Evolutionary conservation across 2,329 filamentous ascomycete species (phyloP).

Genomic region (Penicillium sp.): DNA sequence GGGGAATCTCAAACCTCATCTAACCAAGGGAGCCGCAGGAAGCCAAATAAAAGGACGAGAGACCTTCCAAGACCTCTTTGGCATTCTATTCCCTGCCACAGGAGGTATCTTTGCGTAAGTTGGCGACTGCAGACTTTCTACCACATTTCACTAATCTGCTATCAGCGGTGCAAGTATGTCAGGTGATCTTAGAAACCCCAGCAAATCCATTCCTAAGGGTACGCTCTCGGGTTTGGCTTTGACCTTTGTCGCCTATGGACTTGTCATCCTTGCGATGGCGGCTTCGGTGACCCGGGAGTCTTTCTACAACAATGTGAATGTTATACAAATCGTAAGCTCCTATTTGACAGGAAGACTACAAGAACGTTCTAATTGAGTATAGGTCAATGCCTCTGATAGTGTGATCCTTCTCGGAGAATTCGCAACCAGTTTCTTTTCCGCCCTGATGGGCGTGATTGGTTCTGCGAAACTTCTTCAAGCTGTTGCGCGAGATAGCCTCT

Average conservation of each 20-base stretch:
- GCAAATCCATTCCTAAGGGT: constrained; percentile 74
- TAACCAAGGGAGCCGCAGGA: constrained; percentile 55
- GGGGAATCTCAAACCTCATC: constrained; percentile 62
- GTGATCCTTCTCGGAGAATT: constrained; percentile 74
- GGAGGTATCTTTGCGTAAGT: constrained; percentile 51
- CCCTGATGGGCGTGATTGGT: constrained; percentile 77
- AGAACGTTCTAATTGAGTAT: constrained; percentile 7
- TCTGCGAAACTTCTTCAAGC: constrained; percentile 78
- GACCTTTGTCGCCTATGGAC: constrained; percentile 65
- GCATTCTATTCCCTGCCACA: constrained; percentile 70
- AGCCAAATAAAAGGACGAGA: constrained; percentile 55
- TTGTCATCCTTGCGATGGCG: constrained; percentile 71
- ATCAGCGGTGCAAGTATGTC: constrained; percentile 74
- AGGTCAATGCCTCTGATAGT: constrained; percentile 65
- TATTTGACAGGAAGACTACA: neutral
- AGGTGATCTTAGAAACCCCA: constrained; percentile 71
- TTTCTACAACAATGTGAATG: constrained; percentile 64
- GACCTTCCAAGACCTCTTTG: constrained; percentile 74
- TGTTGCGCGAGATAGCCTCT: constrained; percentile 65
- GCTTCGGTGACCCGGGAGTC: constrained; percentile 65
- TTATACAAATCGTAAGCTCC: constrained; percentile 58
- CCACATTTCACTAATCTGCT: constrained; percentile 41
- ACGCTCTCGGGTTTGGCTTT: constrained; percentile 68
- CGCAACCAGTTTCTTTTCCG: constrained; percentile 73
- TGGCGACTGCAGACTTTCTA: constrained; percentile 32